These are phyloP conservation scores for Rosa chinensis DNA, from an alignment of 306 rosid species.

Conservation along the genomic window DNA sequence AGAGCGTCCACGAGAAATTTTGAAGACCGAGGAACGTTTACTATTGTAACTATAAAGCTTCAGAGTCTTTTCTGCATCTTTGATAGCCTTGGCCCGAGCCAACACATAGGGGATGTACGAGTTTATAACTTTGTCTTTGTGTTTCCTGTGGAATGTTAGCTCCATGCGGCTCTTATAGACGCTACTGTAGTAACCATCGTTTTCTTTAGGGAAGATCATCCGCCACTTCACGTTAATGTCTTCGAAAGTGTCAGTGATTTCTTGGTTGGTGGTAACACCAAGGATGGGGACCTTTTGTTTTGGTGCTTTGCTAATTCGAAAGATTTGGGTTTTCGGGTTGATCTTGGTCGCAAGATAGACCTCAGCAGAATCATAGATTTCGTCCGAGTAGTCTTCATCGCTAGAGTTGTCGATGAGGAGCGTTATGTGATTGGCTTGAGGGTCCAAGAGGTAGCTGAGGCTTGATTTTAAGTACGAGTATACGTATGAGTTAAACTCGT, in stretches of 20 bases:
- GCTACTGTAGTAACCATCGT: neutral
- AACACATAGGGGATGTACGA: constrained; percentile 31
- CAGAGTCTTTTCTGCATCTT: constrained; percentile 12
- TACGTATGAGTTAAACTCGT: constrained; percentile 17
- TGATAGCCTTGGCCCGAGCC: constrained; percentile 20
- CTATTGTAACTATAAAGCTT: constrained; percentile 23
- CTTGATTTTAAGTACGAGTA: neutral
- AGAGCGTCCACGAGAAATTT: no score
- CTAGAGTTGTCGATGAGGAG: constrained; percentile 12
- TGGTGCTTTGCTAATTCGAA: constrained; percentile 28
- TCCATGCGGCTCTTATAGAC: constrained; percentile 2
- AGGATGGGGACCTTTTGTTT: constrained; percentile 26
- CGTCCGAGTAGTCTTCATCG: neutral
- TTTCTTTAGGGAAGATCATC: neutral
- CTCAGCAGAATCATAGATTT: constrained; percentile 18
- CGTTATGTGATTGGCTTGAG: constrained; percentile 15
- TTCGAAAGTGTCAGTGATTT: constrained; percentile 17
- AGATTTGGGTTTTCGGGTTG: constrained; percentile 16
- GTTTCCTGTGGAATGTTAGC: constrained; percentile 30
- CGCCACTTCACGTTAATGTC: constrained; percentile 21
- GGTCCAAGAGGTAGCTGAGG: constrained; percentile 22
- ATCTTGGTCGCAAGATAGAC: constrained; percentile 15
- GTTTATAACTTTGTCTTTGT: constrained; percentile 25
- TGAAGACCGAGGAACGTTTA: neutral
- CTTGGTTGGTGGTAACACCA: constrained; percentile 23